Evolutionary conservation across 139 green algal genomes (phyloP).

Genomic region (Astrephomene gubernaculifera): DNA sequence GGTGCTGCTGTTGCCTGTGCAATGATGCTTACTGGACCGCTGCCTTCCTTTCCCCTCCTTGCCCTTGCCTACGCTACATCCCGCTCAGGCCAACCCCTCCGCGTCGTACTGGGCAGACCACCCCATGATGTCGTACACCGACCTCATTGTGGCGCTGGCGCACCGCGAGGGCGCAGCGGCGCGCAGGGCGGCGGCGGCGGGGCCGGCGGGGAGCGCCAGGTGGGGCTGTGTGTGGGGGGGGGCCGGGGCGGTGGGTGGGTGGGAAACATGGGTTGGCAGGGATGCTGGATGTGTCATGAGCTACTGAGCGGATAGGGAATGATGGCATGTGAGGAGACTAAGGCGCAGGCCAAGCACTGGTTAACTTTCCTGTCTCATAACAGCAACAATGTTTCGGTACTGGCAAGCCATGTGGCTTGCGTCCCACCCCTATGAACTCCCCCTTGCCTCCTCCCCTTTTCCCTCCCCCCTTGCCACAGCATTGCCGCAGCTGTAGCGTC

Average conservation of each 20-base stretch:
- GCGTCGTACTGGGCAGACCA: constrained; percentile 16
- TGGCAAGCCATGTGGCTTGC: background rate
- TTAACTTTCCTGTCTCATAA: background rate
- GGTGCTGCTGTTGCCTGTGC: too few relatives aligned
- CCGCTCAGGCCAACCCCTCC: too few relatives aligned
- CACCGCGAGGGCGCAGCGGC: background rate
- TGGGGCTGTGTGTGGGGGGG: background rate
- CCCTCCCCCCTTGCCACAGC: background rate
- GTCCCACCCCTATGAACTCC: background rate
- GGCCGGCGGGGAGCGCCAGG: background rate
- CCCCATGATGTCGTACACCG: background rate
- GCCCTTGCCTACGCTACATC: too few relatives aligned
- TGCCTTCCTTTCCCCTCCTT: too few relatives aligned
- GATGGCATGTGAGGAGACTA: background rate
- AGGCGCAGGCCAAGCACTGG: background rate
- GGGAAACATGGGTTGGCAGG: background rate
- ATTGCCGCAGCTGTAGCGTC: background rate
- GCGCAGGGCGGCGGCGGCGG: background rate
- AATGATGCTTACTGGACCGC: too few relatives aligned
- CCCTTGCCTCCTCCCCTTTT: background rate
- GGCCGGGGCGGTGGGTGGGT: background rate
- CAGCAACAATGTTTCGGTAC: background rate
- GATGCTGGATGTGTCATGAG: background rate
- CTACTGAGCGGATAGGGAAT: background rate
- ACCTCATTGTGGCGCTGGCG: background rate